Evolutionary conservation across 176 grass and related monocot genomes (phyloP), one percentile per base, ranked within the genome.

Genomic region (Phragmites australis): DNA sequence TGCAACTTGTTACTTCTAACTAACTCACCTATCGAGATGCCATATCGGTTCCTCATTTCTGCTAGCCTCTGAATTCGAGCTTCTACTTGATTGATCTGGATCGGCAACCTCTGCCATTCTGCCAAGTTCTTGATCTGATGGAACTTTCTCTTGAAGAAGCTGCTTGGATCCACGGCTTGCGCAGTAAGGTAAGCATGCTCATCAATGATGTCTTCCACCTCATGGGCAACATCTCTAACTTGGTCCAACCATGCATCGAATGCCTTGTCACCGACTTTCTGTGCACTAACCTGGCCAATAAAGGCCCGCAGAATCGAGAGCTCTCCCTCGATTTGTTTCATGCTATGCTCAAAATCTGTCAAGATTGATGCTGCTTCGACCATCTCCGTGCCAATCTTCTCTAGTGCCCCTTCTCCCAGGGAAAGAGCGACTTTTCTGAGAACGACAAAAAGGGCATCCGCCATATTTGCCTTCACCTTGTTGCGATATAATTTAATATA

Each of bases 181-280:
- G 68, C 57, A 6, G 65, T 47, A 15, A 88, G 85, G 46, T 84
- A 88, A 80, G 69, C 46, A 73, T 87, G 78, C 58, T 89, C 87
- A 22, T 89, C 90, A 27, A 89, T 23, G 12, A 87, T 83, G 16
- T 93, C 90, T 31, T 93, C 90, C 11, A 87, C 84, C 29, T 93
- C 74, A 81, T 52, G 58, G 17, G 87, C 75, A 16, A 84, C 58
- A 67, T 77, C 66, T 79, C 75, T 85, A 51, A 92, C 47, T 15
- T 86, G 83, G 21, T 81, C 83, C 68, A 83, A 14, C 90, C 83
- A 89, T 16, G 66, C 67, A 5, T 41, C 39, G 14, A 77, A 80
- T 32, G 79, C 43, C 49, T 65, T 48, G 58, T 86, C 67, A 43
- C 47, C 30, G 22, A 63, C 55, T 48, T 48, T 45, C 25, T 84